Percentiles rank a stretch among this genome's conserved stretches.
phyloP scores from a whole-genome alignment of 2,329 filamentous ascomycete genomes.

The Rhinocladiella similis region DNA sequence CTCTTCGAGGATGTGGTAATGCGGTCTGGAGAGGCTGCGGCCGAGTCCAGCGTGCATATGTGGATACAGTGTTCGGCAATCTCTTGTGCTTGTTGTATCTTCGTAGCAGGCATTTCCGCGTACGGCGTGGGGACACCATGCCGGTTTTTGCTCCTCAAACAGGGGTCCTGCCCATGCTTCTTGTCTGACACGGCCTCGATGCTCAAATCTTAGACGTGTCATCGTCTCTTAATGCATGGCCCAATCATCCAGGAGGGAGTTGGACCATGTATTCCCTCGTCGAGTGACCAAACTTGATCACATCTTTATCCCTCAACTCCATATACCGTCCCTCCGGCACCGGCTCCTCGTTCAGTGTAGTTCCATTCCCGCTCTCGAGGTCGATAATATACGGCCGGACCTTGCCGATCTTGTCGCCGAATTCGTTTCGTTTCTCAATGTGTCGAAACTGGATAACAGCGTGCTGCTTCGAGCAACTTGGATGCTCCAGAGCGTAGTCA shows the following conservation, averaged over 20 bases:
- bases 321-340: slow-evolving; percentile 77
- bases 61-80: too few species aligned
- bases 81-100: too few species aligned
- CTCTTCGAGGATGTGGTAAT: too few species aligned
- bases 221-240: background rate
- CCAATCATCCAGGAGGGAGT: slow-evolving; percentile 54
- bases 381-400: slow-evolving; percentile 91
- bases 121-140: too few species aligned
- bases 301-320: slow-evolving; percentile 84
- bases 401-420: slow-evolving; percentile 75
- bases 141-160: too few species aligned
- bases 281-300: slow-evolving; percentile 83
- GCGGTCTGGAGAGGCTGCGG: too few species aligned
- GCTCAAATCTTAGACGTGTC: background rate
- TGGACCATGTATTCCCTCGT: slow-evolving; percentile 95
- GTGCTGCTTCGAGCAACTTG: slow-evolving; percentile 92
- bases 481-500: slow-evolving; percentile 82
- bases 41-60: too few species aligned
- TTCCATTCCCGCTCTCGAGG: slow-evolving; percentile 90
- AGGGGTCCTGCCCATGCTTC: too few species aligned
- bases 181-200: too few species aligned
- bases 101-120: too few species aligned
- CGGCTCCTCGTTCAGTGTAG: slow-evolving; percentile 72
- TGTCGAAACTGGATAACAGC: slow-evolving; percentile 92
- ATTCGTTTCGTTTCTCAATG: slow-evolving; percentile 80